Evolutionary conservation across 108 stramenopile species (phyloP), one percentile per base, ranked within the genome.

Genomic region (Heterococcus sp.): DNA sequence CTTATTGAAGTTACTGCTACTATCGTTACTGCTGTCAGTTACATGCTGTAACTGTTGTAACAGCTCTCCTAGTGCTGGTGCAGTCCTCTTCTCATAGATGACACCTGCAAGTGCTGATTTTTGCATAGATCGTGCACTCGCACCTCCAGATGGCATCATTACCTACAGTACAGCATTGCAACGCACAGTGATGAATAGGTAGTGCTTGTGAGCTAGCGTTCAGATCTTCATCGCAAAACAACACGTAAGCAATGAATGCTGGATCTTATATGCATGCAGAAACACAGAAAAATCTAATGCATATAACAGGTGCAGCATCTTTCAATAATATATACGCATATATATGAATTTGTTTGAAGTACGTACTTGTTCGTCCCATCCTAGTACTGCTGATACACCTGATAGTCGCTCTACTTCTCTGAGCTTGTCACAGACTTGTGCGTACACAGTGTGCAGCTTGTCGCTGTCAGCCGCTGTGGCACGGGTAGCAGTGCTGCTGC

Each of bases 91-190:
- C 78, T 87, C 86, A 74, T 86, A 84, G 27, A 85, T 21, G 4
- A 86, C 73, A 32, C 72, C 72, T 4, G 86, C 86, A 31, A 88
- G 65, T 3, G 83, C 84, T 14, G 86, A 74, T 68, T 87, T 82
- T 58, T 84, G 83, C 21, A 38, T 35, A 11, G 77, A 83, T 3
- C 87, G 74, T 5, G 85, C 83, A 27, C 31, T 35, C 21, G 87
- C 83, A 0, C 37, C 83, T 3, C 82, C 71, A 30, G 85, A 28
- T 8, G 87, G 87, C 86, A 88, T 86, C 82, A 86, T 87, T 32
- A 78, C 77, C 77, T 78, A 37, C 4, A 1, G 21, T 34, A 69
- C n/a, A n/a, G n/a, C n/a, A 64, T 27, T n/a, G 63, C 27, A 27
- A 64, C n/a, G 27, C n/a, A n/a, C n/a, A 27, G 2, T 65, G 0